Percentiles rank a stretch among this genome's conserved stretches.
phyloP scores from a whole-genome alignment of 331 rosid species.

The Acacia concinna region DNA sequence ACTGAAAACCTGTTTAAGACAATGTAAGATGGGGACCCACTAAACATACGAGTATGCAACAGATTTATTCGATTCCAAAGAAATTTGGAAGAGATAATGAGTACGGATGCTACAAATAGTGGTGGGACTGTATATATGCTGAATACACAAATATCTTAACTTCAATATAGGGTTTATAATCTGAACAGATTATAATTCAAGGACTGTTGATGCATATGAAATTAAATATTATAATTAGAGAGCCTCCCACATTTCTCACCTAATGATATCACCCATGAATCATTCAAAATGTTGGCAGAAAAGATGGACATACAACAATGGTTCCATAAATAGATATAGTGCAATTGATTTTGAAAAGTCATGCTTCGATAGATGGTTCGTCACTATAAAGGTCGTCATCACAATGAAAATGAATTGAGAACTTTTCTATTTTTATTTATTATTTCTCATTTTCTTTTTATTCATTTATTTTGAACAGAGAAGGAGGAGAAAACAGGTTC shows the following conservation, averaged over 20 bases:
- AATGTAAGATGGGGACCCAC: not conserved
- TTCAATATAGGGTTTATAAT: not conserved
- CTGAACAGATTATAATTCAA: not conserved
- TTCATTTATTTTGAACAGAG: not conserved
- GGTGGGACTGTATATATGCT: not conserved
- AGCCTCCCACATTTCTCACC: not conserved
- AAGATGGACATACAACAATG: not conserved
- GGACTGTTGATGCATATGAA: not conserved
- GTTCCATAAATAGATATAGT: not conserved
- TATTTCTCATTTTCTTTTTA: not conserved
- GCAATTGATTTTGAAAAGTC: not conserved
- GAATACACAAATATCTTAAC: not conserved
- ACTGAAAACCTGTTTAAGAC: constrained; percentile 47
- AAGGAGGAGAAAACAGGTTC: not conserved
- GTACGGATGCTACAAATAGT: not conserved
- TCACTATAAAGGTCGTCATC: not conserved
- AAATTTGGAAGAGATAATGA: not conserved
- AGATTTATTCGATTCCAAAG: not conserved
- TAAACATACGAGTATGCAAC: not conserved
- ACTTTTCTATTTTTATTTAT: not conserved
- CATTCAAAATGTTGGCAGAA: not conserved
- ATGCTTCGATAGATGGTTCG: not conserved
- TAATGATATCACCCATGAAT: not conserved
- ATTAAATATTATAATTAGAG: not conserved
- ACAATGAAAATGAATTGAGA: not conserved